phyloP scores from a whole-genome alignment of 495 filamentous ascomycete species.

The Aspergillus cristatus region DNA sequence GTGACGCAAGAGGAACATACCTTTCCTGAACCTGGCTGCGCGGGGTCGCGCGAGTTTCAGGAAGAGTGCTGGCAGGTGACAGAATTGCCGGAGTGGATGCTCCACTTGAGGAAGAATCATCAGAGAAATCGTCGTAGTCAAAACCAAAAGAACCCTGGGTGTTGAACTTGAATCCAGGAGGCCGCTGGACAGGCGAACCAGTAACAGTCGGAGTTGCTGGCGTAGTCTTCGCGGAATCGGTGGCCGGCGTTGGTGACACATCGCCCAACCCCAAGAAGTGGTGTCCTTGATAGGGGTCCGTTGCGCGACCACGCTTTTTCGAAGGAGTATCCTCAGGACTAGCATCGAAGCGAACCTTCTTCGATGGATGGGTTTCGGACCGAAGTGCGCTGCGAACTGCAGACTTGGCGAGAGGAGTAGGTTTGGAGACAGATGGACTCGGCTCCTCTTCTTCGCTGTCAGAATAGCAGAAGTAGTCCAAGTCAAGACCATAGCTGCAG shows the following conservation, averaged over 20 bases:
- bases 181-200: conserved; percentile 3
- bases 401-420: conserved; percentile 4
- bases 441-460: conserved; percentile 24
- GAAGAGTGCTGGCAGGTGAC: conserved; percentile 1
- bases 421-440: conserved; percentile 3
- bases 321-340: conserved; percentile 23
- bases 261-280: conserved; percentile 16
- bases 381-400: conserved; percentile 10
- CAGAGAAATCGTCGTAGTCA: conserved; percentile 16
- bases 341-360: conserved; percentile 22
- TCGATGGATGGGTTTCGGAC: conserved; percentile 14
- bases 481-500: conserved; percentile 35
- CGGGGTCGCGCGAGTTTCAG: conserved; percentile 1
- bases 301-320: conserved; percentile 15
- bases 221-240: not conserved
- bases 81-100: conserved; percentile 5
- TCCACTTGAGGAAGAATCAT: conserved; percentile 11
- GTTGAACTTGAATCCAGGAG: conserved; percentile 18
- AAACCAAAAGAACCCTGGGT: conserved; percentile 17
- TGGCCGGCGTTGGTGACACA: not conserved
- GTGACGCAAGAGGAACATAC: conserved; percentile 1
- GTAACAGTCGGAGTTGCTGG: conserved; percentile 9
- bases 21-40: conserved; percentile 3
- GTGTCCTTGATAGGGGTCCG: conserved; percentile 15
- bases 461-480: conserved; percentile 32